Evolutionary conservation across 805 yeast genomes (phyloP).

Genomic region (Monosporozyma aerobia): DNA sequence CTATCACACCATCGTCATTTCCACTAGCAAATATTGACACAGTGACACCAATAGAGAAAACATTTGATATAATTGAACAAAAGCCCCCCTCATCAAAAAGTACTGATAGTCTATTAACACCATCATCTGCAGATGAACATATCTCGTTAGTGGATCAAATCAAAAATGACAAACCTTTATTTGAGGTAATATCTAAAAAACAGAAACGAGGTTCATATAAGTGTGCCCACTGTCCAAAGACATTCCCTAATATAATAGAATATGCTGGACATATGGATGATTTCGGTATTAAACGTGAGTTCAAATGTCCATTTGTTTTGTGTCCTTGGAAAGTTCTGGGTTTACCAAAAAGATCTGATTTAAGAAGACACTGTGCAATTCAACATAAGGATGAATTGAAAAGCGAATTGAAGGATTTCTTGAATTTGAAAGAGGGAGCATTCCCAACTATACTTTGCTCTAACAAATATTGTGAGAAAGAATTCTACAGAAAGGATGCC

Average conservation of each 20-base stretch:
- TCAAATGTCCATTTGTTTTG: constrained; percentile 37
- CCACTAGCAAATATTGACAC: neutral
- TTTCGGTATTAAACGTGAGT: constrained; percentile 31
- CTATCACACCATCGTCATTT: neutral
- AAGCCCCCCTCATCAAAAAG: neutral
- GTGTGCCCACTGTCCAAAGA: constrained; percentile 39
- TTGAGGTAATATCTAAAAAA: constrained; percentile 25
- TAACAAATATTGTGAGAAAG: constrained; percentile 35
- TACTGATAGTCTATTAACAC: neutral
- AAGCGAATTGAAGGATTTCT: constrained; percentile 16
- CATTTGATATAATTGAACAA: neutral
- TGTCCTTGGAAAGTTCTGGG: constrained; percentile 46
- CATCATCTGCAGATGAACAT: neutral
- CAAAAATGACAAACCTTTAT: constrained; percentile 18
- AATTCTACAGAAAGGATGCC: constrained; percentile 46
- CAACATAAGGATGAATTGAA: constrained; percentile 34
- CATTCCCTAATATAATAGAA: constrained; percentile 32
- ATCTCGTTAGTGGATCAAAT: constrained; percentile 18
- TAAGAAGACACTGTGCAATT: constrained; percentile 41
- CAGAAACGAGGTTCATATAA: constrained; percentile 37
- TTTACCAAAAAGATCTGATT: constrained; percentile 39
- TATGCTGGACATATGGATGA: constrained; percentile 39
- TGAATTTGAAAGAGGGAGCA: constrained; percentile 24
- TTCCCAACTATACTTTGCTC: constrained; percentile 28
- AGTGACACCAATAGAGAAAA: neutral